Evolutionary conservation across 1,139 yeast species (phyloP), one percentile per base, ranked within the genome.

Genomic region (Sugiyamaella novakii): DNA sequence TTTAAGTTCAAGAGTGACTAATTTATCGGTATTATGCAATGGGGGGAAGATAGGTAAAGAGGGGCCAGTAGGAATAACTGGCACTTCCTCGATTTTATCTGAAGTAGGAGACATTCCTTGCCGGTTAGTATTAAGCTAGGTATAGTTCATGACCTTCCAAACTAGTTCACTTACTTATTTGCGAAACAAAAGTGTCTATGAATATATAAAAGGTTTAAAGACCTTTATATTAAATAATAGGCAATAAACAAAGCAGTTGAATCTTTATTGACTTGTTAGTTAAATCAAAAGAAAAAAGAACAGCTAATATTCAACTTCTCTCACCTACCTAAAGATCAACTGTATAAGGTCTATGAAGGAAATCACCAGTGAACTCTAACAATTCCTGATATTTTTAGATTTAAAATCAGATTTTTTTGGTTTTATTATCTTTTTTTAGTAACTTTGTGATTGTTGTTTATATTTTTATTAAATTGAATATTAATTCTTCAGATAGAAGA

Each of bases 1-100:
- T 63, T 87, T 86, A 63, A 95, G 81, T 72, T 94, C 96, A 68
- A 92, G 80, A 54, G 96, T 84, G 79, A 89, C 82, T 73, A 89
- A 75, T 65, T 84, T 83, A 73, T 87, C 88, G 54, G 84, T 80
- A 51, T 87, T 76, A 66, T 83, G 84, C 82, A 87, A 79, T 59
- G 96, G 95, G 52, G 96, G 96, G 62, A 92, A 77, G 66, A 88
- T 86, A 54, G 96, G 96, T 51, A 65, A 55, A 22, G 71, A 65
- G 37, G 64, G 65, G 21, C 18, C 21, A 5, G 38, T 17, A 4
- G 44, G 17, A 12, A 25, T 30, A 10, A 21, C 24, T 21, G 46
- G 40, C 31, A 31, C 8, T 31, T 42, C 25, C 40, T 42, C 40
- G 6, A 42, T 42, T 22, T 42, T 42, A 14, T 41, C 30, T 19